Conservation (phyloP, 179 eudicot genomes). For the Heliamphora pulchella region DNA sequence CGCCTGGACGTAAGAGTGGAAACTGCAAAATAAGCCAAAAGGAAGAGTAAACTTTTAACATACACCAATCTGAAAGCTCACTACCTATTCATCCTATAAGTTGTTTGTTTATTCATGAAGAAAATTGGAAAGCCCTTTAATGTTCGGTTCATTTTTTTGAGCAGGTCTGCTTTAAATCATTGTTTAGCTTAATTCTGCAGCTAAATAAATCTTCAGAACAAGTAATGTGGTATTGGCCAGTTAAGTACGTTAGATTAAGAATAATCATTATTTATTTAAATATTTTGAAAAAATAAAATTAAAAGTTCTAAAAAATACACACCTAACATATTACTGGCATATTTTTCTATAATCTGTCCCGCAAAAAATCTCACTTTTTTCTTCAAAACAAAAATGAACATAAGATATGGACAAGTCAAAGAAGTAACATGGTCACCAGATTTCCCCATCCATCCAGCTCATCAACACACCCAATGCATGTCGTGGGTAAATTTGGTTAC, state of each 20-base stretch:
- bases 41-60: background rate
- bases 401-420: background rate
- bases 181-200: no score
- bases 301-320: no score
- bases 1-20: constrained; percentile 68
- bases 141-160: background rate
- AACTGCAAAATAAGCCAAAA: constrained; percentile 40
- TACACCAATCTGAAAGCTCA: background rate
- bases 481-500: background rate
- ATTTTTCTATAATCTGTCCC: no score
- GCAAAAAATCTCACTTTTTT: no score
- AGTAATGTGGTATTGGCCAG: no score
- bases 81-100: background rate
- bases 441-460: background rate
- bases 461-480: background rate
- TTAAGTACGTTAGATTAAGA: no score
- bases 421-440: background rate
- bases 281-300: no score
- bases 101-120: background rate
- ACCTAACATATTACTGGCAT: no score
- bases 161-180: no score
- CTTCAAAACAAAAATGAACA: no score
- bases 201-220: no score
- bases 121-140: background rate
- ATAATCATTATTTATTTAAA: no score